These are phyloP conservation scores for Sphaerulina musiva DNA, from an alignment of 2,329 filamentous ascomycete genomes.

Conservation along the genomic window DNA sequence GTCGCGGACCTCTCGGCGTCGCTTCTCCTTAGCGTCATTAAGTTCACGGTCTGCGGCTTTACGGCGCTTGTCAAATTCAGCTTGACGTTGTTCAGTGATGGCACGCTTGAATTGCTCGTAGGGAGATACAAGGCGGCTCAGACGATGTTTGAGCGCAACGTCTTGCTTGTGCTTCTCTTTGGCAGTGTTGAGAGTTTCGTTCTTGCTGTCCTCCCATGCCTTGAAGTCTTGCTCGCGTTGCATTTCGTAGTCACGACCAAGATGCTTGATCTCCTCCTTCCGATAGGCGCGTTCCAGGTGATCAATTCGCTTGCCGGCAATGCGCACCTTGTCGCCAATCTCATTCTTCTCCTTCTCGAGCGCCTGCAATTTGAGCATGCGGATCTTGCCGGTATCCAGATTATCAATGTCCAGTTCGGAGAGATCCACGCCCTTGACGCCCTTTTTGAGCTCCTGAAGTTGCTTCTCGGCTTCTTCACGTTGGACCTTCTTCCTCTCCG, in stretches of 20 bases:
- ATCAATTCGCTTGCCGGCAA: constrained; percentile 92
- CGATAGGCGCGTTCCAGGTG: constrained; percentile 95
- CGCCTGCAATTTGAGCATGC: constrained; percentile 89
- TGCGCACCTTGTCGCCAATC: constrained; percentile 79
- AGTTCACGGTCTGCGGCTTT: constrained; percentile 88
- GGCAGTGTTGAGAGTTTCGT: constrained; percentile 69
- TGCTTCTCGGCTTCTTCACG: constrained; percentile 65
- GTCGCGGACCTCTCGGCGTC: constrained; percentile 83
- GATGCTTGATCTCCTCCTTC: constrained; percentile 89
- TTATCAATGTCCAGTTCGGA: constrained; percentile 78
- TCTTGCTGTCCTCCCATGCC: constrained; percentile 72
- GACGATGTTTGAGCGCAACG: constrained; percentile 86
- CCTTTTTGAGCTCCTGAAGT: constrained; percentile 88
- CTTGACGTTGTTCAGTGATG: constrained; percentile 78
- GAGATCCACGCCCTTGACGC: constrained; percentile 75
- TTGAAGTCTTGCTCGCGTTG: constrained; percentile 73
- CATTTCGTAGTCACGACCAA: constrained; percentile 73
- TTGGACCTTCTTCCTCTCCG: constrained; percentile 68
- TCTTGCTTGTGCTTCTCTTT: constrained; percentile 87
- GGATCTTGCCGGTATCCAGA: constrained; percentile 58
- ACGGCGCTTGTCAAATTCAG: constrained; percentile 92
- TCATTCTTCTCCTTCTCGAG: constrained; percentile 98
- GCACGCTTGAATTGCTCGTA: constrained; percentile 80
- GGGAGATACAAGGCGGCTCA: constrained; percentile 72
- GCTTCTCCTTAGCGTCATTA: constrained; percentile 80